Evolutionary conservation across 2,329 filamentous ascomycete genomes (phyloP).

Genomic region (Sordariomycetes sp.): DNA sequence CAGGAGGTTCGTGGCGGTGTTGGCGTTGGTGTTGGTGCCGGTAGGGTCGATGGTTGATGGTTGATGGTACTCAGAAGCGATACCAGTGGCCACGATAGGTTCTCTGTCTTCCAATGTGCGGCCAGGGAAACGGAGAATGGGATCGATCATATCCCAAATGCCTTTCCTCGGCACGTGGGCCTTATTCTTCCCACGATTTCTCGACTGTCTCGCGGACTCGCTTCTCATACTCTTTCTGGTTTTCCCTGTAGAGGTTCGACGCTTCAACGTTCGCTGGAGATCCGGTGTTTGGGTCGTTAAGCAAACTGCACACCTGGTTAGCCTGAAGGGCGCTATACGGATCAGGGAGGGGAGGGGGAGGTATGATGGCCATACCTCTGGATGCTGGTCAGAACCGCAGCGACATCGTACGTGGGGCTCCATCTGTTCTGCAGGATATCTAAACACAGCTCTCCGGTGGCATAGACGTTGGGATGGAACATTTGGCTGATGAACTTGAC

Average conservation of each 20-base stretch:
- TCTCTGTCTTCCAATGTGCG: neutral
- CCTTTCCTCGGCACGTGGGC: neutral
- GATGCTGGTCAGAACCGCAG: conserved; percentile 92
- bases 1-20: neutral
- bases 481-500: conserved; percentile 99
- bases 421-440: conserved; percentile 97
- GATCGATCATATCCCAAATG: neutral
- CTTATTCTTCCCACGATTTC: conserved; percentile 95
- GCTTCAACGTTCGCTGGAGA: conserved; percentile 97
- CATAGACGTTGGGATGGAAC: conserved; percentile 99
- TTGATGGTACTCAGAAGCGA: neutral
- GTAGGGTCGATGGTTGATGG: neutral
- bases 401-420: conserved; percentile 98
- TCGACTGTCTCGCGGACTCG: conserved; percentile 92
- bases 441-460: conserved; percentile 88
- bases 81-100: neutral
- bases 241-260: conserved; percentile 97
- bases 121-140: neutral
- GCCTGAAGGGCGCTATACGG: conserved; percentile 2
- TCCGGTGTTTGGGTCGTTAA: conserved; percentile 98
- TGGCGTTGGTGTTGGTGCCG: neutral
- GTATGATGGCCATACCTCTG: conserved; percentile 56
- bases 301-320: conserved; percentile 48
- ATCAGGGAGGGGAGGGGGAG: neutral
- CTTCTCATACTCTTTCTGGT: conserved; percentile 92